Evolutionary conservation across 2,329 filamentous ascomycete species (phyloP).

Genomic region (Aureobasidium musti): DNA sequence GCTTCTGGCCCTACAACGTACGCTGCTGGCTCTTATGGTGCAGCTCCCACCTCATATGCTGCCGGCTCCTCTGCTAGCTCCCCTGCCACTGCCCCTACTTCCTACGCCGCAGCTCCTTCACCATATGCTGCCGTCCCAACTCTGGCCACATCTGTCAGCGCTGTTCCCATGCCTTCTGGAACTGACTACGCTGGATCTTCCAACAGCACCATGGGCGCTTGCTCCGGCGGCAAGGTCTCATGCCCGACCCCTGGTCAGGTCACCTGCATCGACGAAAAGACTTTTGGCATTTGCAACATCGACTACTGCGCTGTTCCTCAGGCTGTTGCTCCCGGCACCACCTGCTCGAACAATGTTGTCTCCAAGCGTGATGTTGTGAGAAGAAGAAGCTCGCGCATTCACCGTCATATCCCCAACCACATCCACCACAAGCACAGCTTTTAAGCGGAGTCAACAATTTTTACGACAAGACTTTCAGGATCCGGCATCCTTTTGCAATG

Average conservation of each 20-base stretch:
- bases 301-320: conserved; percentile 46
- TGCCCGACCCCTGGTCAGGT: conserved; percentile 47
- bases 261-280: conserved; percentile 47
- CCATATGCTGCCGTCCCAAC: conserved; percentile 21
- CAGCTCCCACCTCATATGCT: not conserved
- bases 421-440: conserved; percentile 23
- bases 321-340: conserved; percentile 46
- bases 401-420: conserved; percentile 29
- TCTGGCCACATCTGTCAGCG: conserved; percentile 18
- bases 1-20: no score
- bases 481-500: conserved; percentile 19
- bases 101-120: conserved; percentile 32
- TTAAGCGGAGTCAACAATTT: not conserved
- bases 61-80: not conserved
- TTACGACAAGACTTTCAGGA: not conserved
- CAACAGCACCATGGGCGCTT: conserved; percentile 30
- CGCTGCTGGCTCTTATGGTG: not conserved
- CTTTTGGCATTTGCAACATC: conserved; percentile 51
- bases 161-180: conserved; percentile 25
- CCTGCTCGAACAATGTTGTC: conserved; percentile 45
- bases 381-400: conserved; percentile 31
- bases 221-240: conserved; percentile 36
- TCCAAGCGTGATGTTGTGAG: conserved; percentile 32
- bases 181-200: conserved; percentile 23
- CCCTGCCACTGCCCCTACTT: conserved; percentile 35